phyloP scores from a whole-genome alignment of 2,329 filamentous ascomycete species.

The Apiospora kogelbergensis region DNA sequence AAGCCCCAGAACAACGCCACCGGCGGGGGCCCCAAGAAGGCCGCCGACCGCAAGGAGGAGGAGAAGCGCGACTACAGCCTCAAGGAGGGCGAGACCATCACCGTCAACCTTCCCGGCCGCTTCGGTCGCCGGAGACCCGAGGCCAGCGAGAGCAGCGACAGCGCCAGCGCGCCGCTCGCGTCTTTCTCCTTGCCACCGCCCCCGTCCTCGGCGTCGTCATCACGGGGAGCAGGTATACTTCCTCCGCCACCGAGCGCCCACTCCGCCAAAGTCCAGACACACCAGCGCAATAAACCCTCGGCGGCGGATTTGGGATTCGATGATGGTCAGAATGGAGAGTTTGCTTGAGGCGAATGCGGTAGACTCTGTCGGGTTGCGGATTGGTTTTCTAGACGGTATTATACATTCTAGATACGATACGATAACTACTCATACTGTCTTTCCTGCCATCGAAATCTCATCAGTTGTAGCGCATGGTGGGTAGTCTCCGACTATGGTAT shows the following conservation, averaged over 20 bases:
- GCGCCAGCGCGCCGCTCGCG: conserved; percentile 35
- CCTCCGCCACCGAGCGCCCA: conserved; percentile 67
- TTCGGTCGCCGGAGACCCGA: conserved; percentile 49
- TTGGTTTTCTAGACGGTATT: background rate
- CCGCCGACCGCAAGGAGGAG: conserved; percentile 38
- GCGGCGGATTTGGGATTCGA: conserved; percentile 75
- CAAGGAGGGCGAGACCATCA: conserved; percentile 89
- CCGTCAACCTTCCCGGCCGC: conserved; percentile 69
- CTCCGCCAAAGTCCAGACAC: conserved; percentile 57
- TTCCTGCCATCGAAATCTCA: background rate
- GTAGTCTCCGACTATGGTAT: conserved; percentile 16
- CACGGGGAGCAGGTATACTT: conserved; percentile 41
- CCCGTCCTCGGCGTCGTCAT: conserved; percentile 44
- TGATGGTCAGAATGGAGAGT: conserved; percentile 86
- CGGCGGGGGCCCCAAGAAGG: conserved; percentile 34
- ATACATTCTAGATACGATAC: background rate
- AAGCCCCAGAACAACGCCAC: conserved; percentile 30
- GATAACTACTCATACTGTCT: background rate
- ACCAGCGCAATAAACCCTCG: conserved; percentile 47
- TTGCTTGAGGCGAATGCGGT: conserved; percentile 47
- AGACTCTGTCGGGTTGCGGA: background rate
- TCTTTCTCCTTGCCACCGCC: conserved; percentile 77
- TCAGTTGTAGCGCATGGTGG: conserved; percentile 15
- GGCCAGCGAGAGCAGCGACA: conserved; percentile 24
- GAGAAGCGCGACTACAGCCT: conserved; percentile 77